Base-by-base conservation (phyloP, 2,329 filamentous ascomycete species). In the Boeremia lycopersici region DNA sequence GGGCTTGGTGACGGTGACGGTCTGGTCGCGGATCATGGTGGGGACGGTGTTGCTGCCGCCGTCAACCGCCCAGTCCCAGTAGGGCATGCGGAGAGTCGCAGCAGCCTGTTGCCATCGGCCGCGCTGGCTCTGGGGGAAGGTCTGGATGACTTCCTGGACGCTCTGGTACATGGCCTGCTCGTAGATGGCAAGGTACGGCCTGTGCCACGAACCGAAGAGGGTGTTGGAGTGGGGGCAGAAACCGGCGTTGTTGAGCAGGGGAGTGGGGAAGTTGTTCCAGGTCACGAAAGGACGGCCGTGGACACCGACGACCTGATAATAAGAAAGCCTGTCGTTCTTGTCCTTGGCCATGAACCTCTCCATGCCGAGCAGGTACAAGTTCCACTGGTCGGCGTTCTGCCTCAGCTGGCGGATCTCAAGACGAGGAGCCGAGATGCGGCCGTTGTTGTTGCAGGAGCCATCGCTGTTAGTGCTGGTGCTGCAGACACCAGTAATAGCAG, bases 171-270 rank as follows among this genome's bases (percentile, higher is more conserved):
- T 70, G 10, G 74, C 69, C 74, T 81, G 78, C 77, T 89, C 81
- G 59, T 78, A 86, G 9, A 88, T 74, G 9, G 84, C 79, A 50
- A 95, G 78, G 73, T 93, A 96, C 1, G 90, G 89, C 44, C 91
- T 84, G 79, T 96, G 91, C 91, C 91, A 96, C 34, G 87, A 83
- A 34, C 88, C 85, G 70, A 96, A 95, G 13, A 95, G 77, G 35
- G 88, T 85, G 1, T 89, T 89, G 23, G 81, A 84, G 74, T 96
- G 91, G 12, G 85, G 84, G 72, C 91, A 96, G 72, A 92, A 96
- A 44, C 90, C 91, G 39, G 58, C 76, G 52, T 81, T 78, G 54
- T 82, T 84, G 78, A 82, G 17, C 74, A 72, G 49, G 30, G 70
- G 68, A 11, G 61, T 63, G 15, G 67, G 66, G 46, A 69, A 70